Conservation (phyloP, 2,329 filamentous ascomycete species). For the Salinomyces thailandicus region DNA sequence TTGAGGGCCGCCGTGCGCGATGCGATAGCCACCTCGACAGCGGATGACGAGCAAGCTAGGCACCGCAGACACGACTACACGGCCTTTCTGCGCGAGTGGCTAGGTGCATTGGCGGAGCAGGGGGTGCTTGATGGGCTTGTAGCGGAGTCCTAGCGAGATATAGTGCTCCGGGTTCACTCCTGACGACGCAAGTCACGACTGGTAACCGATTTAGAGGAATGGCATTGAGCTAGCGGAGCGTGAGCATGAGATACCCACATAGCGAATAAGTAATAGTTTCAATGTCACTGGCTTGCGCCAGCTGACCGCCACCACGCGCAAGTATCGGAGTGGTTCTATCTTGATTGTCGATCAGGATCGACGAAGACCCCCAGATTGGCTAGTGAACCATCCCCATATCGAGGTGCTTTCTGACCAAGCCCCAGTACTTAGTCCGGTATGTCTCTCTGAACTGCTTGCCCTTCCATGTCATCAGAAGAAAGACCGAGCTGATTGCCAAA, state of each 20-base stretch:
- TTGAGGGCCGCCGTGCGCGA: constrained; percentile 39
- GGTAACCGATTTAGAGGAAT: no score
- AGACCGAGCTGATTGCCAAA: constrained; percentile 29
- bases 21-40: constrained; percentile 38
- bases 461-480: constrained; percentile 9
- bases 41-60: constrained; percentile 44
- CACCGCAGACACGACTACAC: constrained; percentile 54
- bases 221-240: no score
- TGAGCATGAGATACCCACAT: no score
- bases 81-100: constrained; percentile 54
- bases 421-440: constrained; percentile 7
- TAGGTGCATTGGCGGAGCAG: constrained; percentile 58
- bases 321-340: no score
- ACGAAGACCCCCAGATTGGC: neutral
- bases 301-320: no score
- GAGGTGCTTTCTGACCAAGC: constrained; percentile 10
- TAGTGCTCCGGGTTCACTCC: no score
- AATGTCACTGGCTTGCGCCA: no score
- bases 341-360: no score
- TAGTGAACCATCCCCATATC: constrained; percentile 16
- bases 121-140: constrained; percentile 17
- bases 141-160: no score
- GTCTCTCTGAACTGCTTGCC: constrained; percentile 7
- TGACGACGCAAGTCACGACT: no score
- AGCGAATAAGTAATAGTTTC: no score